Evolutionary conservation across 2,329 filamentous ascomycete genomes (phyloP).

Genomic region (Lecanicillium sp.): DNA sequence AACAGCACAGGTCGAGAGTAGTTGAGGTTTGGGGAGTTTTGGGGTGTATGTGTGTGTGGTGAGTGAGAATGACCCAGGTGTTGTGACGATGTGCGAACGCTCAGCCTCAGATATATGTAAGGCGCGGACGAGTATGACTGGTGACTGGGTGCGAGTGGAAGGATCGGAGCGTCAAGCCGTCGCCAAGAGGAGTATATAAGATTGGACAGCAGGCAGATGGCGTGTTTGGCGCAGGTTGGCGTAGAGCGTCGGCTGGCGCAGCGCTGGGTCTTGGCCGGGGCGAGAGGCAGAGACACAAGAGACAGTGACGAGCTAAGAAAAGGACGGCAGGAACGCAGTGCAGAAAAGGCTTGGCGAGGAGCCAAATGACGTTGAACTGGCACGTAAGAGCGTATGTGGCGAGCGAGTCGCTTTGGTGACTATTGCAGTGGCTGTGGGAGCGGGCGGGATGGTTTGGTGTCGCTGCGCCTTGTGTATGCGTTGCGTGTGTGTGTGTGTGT

Average conservation of each 20-base stretch:
- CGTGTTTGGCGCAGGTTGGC: too few relatives aligned
- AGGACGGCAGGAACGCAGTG: not conserved
- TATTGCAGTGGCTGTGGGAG: slow-evolving; percentile 6
- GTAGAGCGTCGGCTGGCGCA: not conserved
- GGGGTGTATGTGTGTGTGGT: not conserved
- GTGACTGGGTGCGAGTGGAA: not conserved
- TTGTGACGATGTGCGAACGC: not conserved
- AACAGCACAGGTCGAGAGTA: not conserved
- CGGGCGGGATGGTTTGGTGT: slow-evolving; percentile 1
- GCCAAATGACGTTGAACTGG: slow-evolving; percentile 4
- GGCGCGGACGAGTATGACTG: not conserved
- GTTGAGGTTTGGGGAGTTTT: not conserved
- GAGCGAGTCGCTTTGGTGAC: not conserved
- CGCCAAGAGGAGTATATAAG: too few relatives aligned
- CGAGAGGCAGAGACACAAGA: not conserved
- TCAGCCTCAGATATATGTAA: not conserved
- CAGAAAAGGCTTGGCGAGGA: slow-evolving; percentile 2
- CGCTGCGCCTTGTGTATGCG: slow-evolving; percentile 2
- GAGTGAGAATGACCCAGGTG: not conserved
- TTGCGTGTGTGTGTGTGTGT: too few relatives aligned
- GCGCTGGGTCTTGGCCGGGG: not conserved
- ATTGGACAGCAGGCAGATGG: too few relatives aligned
- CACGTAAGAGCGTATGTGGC: too few relatives aligned
- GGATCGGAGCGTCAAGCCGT: not conserved
- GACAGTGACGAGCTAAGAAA: not conserved